A percentile compares a stretch with the other conserved stretches of the same genome.
Conservation (phyloP, 768 basidiomycete genomes). For the Calocybe gangraenosa region DNA sequence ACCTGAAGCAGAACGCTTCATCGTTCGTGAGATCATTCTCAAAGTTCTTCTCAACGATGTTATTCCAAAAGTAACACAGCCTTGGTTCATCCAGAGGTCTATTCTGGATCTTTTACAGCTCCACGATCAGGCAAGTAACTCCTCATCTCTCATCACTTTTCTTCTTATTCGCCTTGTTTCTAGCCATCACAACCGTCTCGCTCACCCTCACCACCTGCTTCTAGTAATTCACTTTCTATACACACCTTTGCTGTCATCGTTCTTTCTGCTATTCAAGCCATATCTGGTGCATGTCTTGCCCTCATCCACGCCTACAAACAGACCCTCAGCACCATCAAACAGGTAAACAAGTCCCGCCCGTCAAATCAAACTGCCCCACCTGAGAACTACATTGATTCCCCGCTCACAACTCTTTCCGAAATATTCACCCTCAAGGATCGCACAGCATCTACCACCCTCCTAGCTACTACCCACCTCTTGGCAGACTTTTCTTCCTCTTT, state of each 20-base stretch:
- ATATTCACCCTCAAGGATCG: slow-evolving; percentile 46
- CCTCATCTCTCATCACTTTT: slow-evolving; percentile 2
- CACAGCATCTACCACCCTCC: slow-evolving; percentile 40
- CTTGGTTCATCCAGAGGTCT: slow-evolving; percentile 83
- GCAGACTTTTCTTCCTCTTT: slow-evolving; percentile 46
- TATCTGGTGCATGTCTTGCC: slow-evolving; percentile 66
- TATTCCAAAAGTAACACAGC: slow-evolving; percentile 69
- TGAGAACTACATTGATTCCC: slow-evolving; percentile 36
- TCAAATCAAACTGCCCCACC: slow-evolving; percentile 9
- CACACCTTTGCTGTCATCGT: slow-evolving; percentile 56
- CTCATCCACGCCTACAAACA: slow-evolving; percentile 69
- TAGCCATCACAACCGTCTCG: slow-evolving; percentile 22
- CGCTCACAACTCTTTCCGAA: slow-evolving; percentile 43
- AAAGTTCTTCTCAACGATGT: slow-evolving; percentile 70
- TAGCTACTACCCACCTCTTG: slow-evolving; percentile 44
- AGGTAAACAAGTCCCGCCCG: slow-evolving; percentile 46
- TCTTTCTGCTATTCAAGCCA: slow-evolving; percentile 68
- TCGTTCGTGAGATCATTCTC: slow-evolving; percentile 80
- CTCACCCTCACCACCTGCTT: slow-evolving; percentile 21
- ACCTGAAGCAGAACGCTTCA: slow-evolving; percentile 74
- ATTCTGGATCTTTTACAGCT: slow-evolving; percentile 65
- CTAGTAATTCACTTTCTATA: slow-evolving; percentile 30
- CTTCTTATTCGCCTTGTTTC: slow-evolving; percentile 6
- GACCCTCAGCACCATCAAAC: slow-evolving; percentile 57
- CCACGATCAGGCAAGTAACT: slow-evolving; percentile 24